phyloP scores from a whole-genome alignment of 2,329 filamentous ascomycete species.

The Chalaropsis ovoidea region DNA sequence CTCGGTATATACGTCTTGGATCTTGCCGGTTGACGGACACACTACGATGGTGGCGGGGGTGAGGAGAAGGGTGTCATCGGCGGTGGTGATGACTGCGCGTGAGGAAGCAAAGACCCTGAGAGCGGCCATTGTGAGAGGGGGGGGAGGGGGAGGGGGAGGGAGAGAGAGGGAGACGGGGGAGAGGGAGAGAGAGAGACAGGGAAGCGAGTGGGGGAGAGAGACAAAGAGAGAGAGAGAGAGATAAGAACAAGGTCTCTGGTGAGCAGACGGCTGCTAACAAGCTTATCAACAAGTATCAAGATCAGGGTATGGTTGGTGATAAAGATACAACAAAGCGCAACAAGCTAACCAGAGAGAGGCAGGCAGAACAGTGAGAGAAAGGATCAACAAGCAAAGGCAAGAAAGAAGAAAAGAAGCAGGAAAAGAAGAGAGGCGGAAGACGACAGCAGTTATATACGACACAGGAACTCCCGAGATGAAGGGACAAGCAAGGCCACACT shows the following conservation, averaged over 20 bases:
- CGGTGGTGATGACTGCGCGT: constrained; percentile 67
- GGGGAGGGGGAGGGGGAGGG: constrained; percentile 12
- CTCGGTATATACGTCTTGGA: constrained; percentile 61
- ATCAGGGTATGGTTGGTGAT: not conserved
- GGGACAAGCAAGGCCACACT: not conserved
- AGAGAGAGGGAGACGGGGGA: constrained; percentile 13
- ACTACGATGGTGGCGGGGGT: constrained; percentile 76
- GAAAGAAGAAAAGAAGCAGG: not conserved
- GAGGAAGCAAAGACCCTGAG: constrained; percentile 64
- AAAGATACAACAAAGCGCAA: not conserved
- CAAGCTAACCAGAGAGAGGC: not conserved
- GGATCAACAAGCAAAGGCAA: not conserved
- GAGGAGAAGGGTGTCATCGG: constrained; percentile 50
- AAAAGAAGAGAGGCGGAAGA: not conserved
- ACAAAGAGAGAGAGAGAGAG: not conserved
- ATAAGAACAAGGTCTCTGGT: constrained; percentile 16
- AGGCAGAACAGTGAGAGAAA: not conserved
- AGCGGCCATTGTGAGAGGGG: constrained; percentile 10
- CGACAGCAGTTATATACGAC: not conserved
- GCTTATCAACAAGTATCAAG: too few relatives aligned
- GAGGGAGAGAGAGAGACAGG: not conserved
- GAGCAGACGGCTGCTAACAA: not conserved
- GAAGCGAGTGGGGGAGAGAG: not conserved
- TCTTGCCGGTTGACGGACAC: constrained; percentile 71
- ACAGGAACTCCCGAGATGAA: not conserved